phyloP scores from a whole-genome alignment of 768 basidiomycete genomes.

The Boletales sp. region DNA sequence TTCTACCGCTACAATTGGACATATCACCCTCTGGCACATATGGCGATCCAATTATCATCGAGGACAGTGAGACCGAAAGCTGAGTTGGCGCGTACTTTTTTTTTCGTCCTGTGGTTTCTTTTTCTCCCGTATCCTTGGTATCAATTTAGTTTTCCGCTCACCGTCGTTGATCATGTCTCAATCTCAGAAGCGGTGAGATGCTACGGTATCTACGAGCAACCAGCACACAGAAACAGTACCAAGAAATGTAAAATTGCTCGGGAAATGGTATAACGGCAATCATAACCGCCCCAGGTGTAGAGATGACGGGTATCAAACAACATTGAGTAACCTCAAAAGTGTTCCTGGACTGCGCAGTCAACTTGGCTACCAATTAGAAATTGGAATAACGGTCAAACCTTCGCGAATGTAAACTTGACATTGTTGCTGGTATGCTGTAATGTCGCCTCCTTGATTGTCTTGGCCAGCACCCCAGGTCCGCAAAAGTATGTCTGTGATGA shows the following conservation, averaged over 20 bases:
- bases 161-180: not conserved
- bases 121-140: not conserved
- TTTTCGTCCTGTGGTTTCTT: not conserved
- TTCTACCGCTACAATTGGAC: conserved; percentile 1
- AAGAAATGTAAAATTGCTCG: not conserved
- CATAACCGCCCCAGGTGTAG: not conserved
- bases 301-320: not conserved
- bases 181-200: too few relatives aligned
- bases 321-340: conserved; percentile 9
- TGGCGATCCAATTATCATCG: conserved; percentile 23
- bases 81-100: not conserved
- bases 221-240: not conserved
- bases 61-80: conserved; percentile 17
- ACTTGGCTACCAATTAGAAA: not conserved
- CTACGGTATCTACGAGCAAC: not conserved
- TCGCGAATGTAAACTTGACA: conserved; percentile 78
- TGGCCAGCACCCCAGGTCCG: conserved; percentile 73
- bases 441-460: conserved; percentile 71
- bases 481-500: conserved; percentile 77
- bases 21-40: conserved; percentile 10
- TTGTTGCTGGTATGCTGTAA: conserved; percentile 47
- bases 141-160: not conserved
- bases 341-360: conserved; percentile 10
- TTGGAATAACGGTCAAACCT: conserved; percentile 46
- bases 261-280: not conserved